phyloP scores from a whole-genome alignment of 2,329 filamentous ascomycete species.

The Phialocephala subalpina region DNA sequence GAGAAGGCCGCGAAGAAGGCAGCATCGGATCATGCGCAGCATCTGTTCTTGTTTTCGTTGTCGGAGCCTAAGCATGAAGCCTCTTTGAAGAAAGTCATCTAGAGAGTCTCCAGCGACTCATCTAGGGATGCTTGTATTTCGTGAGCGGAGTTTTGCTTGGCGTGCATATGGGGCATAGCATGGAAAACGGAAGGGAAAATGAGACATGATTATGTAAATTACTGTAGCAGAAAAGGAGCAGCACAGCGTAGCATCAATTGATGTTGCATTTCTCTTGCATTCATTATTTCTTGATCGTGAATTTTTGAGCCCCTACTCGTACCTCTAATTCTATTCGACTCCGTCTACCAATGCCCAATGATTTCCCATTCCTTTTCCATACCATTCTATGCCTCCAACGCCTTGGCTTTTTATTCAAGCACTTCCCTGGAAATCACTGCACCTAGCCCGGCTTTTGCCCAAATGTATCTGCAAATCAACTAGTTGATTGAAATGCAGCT shows the following conservation, averaged over 20 bases:
- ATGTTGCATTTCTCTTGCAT: neutral
- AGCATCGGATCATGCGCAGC: slow-evolving; percentile 31
- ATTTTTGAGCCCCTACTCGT: neutral
- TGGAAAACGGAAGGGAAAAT: neutral
- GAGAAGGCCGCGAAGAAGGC: slow-evolving; percentile 7
- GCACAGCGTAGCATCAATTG: neutral
- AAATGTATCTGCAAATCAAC: slow-evolving; percentile 5
- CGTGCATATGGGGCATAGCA: neutral
- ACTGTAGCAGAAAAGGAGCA: too few relatives aligned
- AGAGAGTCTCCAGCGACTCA: neutral
- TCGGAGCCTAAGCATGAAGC: slow-evolving; percentile 31
- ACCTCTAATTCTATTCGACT: neutral
- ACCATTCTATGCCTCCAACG: slow-evolving; percentile 5
- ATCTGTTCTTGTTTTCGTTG: slow-evolving; percentile 41
- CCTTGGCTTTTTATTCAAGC: slow-evolving; percentile 3
- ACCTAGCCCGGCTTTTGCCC: neutral
- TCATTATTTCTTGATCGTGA: neutral
- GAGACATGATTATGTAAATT: neutral
- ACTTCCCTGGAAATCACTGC: neutral
- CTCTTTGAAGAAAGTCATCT: slow-evolving; percentile 16
- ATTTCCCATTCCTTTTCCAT: neutral
- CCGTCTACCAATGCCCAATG: neutral
- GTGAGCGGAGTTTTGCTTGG: neutral
- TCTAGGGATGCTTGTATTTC: neutral
- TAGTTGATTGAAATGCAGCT: slow-evolving; percentile 67